Conservation (phyloP, 257 asterid genomes). For the Ajuga chamaepitys region DNA sequence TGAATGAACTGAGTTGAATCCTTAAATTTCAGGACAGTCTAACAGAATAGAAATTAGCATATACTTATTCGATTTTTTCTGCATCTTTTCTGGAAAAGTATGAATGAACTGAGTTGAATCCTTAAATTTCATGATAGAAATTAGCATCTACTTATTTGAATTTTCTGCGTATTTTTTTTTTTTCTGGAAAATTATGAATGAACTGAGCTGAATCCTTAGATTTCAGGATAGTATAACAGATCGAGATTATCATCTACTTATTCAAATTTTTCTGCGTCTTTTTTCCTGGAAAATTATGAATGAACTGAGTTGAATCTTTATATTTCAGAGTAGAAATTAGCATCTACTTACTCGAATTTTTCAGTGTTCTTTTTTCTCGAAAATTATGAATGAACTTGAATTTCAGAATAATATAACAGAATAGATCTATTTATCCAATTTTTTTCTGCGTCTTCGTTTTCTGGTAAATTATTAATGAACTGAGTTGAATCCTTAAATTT, state of each 20-base stretch:
- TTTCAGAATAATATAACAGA: no score
- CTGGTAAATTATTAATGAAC: neutral
- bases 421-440: no score
- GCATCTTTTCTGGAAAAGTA: neutral
- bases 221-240: neutral
- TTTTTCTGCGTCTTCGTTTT: no score
- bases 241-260: neutral
- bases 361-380: neutral
- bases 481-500: slow-evolving; percentile 20
- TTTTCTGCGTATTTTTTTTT: neutral
- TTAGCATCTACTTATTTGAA: neutral
- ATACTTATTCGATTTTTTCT: no score
- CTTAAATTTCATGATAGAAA: no score
- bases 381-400: neutral
- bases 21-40: slow-evolving; percentile 26
- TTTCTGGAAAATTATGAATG: neutral
- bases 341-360: neutral
- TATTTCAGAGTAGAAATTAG: neutral
- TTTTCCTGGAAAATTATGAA: neutral
- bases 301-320: slow-evolving; percentile 15
- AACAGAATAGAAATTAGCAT: no score
- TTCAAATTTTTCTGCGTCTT: neutral
- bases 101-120: no score
- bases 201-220: no score
- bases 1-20: slow-evolving; percentile 4